phyloP scores from a whole-genome alignment of 192 early-diverging fungal species.

The Linderina pennispora region DNA sequence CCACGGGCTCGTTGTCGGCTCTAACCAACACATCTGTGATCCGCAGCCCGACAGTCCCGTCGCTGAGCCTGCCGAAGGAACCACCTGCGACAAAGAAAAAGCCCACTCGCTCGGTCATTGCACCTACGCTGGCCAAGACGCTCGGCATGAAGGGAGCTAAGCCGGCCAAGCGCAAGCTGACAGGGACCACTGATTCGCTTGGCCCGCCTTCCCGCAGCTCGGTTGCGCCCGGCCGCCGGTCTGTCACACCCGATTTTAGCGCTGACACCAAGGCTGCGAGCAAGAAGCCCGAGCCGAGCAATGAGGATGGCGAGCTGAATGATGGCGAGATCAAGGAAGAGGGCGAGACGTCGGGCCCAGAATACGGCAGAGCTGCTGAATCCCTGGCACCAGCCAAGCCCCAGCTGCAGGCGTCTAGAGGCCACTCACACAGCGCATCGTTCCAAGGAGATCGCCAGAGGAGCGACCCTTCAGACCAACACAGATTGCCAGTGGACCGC shows the following conservation, averaged over 20 bases:
- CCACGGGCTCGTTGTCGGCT: not conserved
- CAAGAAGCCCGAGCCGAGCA: not conserved
- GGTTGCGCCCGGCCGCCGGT: too few species aligned
- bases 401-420: not conserved
- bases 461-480: not conserved
- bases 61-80: constrained; percentile 6
- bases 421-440: not conserved
- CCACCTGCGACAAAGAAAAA: constrained; percentile 24
- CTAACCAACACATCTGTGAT: too few species aligned
- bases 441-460: not conserved
- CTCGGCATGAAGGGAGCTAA: constrained; percentile 3
- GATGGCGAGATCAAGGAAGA: not conserved
- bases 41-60: constrained; percentile 2
- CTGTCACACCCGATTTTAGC: too few species aligned
- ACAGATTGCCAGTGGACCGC: not conserved
- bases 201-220: constrained; percentile 4
- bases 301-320: not conserved
- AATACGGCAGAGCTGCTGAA: not conserved
- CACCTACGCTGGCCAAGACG: constrained; percentile 23
- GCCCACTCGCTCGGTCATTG: constrained; percentile 20
- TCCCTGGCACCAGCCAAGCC: not conserved
- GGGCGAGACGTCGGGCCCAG: not conserved
- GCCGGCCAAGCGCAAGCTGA: constrained; percentile 2
- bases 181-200: not conserved
- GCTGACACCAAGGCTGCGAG: not conserved